Conservation (phyloP, 192 early-diverging fungal species). For the Mortierella antarctica region DNA sequence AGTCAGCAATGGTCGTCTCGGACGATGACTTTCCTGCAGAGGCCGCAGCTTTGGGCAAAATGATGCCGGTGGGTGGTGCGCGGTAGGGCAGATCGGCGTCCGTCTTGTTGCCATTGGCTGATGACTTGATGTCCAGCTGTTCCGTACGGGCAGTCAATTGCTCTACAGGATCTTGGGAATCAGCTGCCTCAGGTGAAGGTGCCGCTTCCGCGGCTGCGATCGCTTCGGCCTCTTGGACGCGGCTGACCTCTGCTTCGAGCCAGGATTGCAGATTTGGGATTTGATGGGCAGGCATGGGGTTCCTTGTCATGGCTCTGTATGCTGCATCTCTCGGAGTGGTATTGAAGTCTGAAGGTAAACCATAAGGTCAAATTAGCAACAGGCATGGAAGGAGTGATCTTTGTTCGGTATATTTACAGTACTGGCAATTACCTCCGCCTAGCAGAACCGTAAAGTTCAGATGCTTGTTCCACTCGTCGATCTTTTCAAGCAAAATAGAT, state of each 20-base stretch:
- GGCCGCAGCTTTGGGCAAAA: slow-evolving; percentile 6
- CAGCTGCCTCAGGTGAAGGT: background rate
- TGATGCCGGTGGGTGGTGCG: slow-evolving; percentile 41
- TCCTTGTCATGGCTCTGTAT: slow-evolving; percentile 62
- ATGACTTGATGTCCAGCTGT: slow-evolving; percentile 9
- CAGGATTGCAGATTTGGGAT: slow-evolving; percentile 35
- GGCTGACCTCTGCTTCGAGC: slow-evolving; percentile 33
- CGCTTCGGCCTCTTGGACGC: slow-evolving; percentile 25
- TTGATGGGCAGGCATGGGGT: slow-evolving; percentile 56
- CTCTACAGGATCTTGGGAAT: slow-evolving; percentile 7
- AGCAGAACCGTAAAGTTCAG: slow-evolving; percentile 38
- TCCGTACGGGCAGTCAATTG: slow-evolving; percentile 18
- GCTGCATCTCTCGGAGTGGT: slow-evolving; percentile 70
- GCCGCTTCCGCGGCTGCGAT: background rate
- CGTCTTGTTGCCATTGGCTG: background rate
- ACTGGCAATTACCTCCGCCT: slow-evolving; percentile 40
- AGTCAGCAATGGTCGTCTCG: slow-evolving; percentile 17
- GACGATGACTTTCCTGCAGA: background rate
- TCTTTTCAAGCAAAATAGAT: slow-evolving; percentile 36
- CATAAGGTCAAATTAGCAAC: background rate
- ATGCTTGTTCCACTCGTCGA: slow-evolving; percentile 41
- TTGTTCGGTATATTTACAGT: background rate
- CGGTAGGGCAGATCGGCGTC: slow-evolving; percentile 31
- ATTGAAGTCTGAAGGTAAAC: slow-evolving; percentile 60
- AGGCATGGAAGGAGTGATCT: background rate